phyloP scores from a whole-genome alignment of 306 rosid genomes.

The peach (Prunus persica) region DNA sequence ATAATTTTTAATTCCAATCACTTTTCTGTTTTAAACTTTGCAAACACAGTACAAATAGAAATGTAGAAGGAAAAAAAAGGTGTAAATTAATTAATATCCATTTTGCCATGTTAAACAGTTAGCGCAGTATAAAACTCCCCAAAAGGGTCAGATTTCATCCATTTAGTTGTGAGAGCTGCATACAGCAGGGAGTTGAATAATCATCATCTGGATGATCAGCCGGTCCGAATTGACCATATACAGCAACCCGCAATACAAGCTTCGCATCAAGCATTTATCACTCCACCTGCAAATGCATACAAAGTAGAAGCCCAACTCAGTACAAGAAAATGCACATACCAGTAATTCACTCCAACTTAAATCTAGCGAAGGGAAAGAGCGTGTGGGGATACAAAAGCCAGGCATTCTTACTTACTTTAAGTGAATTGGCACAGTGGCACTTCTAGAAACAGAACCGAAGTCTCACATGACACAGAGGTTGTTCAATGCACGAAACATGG shows the following conservation, averaged over 20 bases:
- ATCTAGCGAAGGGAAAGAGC: too few species aligned
- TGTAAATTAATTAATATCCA: slow-evolving; percentile 21
- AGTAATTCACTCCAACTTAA: not conserved
- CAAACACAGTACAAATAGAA: not conserved
- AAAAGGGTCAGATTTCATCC: slow-evolving; percentile 26
- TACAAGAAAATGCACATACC: not conserved
- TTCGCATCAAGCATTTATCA: slow-evolving; percentile 5
- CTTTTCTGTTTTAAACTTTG: not conserved
- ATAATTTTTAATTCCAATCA: not conserved
- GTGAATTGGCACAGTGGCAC: not conserved
- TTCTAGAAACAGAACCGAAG: not conserved
- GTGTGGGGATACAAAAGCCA: not conserved
- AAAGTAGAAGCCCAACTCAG: not conserved
- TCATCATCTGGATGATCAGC: slow-evolving; percentile 24
- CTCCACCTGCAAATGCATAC: slow-evolving; percentile 31
- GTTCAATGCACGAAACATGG: not conserved
- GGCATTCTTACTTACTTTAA: not conserved
- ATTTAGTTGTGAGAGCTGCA: slow-evolving; percentile 20
- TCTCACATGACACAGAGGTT: not conserved
- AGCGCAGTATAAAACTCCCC: slow-evolving; percentile 1
- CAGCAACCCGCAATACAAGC: slow-evolving; percentile 22
- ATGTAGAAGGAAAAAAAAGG: not conserved
- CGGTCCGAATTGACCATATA: slow-evolving; percentile 28
- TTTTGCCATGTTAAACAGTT: not conserved
- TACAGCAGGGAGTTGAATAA: slow-evolving; percentile 21